Evolutionary conservation across 352 stramenopile genomes (phyloP), one percentile per base, ranked within the genome.

Genomic region (Globisporangium cystogenes): DNA sequence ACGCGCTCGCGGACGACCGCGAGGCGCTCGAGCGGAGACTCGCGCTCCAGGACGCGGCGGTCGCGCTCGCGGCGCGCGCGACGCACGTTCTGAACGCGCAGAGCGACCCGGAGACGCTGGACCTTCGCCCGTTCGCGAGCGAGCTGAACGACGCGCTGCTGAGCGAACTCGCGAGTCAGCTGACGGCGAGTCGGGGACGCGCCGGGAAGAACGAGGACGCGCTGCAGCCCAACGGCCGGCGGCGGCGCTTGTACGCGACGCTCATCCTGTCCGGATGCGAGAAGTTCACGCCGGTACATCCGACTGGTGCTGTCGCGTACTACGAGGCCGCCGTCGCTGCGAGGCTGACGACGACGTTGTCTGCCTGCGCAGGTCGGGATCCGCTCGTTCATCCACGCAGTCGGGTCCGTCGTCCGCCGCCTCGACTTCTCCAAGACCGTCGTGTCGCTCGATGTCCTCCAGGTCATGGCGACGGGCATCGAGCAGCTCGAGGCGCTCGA

Each of bases 381-480:
- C 54, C 78, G 81, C 1, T 73, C 78, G 40, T 82, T 92, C 31
- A 74, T 82, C 26, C 76, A 90, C 50, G 67, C 67, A 0, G 65
- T 90, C 21, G 82, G 78, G 2, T 43, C 66, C 7, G 58, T 52
- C 1, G 62, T 90, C 20, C 67, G 67, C n/a, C 56, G 61, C 16
- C 60, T 92, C 4, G 67, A 87, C 47, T 77, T 69, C 36, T 87
- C 76, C 2, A 57, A 60, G 14, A 82, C 76, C 3, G 53, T 59
- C 12, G 41, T 92, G 23, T 70, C 76, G 3, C 56, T 82, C 12
- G 68, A 72, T 11, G 70, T 87, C 45, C 55, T 90, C 50, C 82
- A 87, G 54, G 78, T 92, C n/a, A 65, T 92, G 48, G 74, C 76
- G 5, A 84, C 81, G 1, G 65, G 76, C 7, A 83, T 92, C 45